Base-by-base conservation (phyloP, 345 rosid genomes). In the Bruguiera parviflora region DNA sequence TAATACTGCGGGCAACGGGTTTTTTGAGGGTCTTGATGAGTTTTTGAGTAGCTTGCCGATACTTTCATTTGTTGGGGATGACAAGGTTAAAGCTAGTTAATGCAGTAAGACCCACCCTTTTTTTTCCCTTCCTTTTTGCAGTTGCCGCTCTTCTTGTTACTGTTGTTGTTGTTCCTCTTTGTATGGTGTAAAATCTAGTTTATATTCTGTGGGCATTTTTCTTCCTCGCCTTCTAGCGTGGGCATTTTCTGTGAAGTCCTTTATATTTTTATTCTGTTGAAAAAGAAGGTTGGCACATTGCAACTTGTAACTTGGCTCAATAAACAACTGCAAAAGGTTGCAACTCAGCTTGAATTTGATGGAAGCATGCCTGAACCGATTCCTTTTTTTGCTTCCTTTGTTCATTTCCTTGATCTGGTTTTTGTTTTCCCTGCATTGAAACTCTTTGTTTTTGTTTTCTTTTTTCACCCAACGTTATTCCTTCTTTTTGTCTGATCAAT, bases 1-100 rank as follows among this genome's bases (percentile, higher is more conserved):
- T 13, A 43, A 43, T 43, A 43, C 13, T 22, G 96, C 88, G 78
- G 97, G 97, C 64, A 91, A 85, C 61, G 87, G 78, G 65, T 92
- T 95, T 76, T 92, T 95, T 55, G 94, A 95, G 73, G 99, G 97
- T 28, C 99, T 95, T 81, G 99, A 95, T 70, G 97, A 92, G 73
- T 95, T 92, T 79, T 83, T 95, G 71, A 90, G 86, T 81, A 92
- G 91, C 81, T 80, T 95, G 84, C 99, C 99, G 0, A 88, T 95
- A 76, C 92, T 95, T 60, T 86, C 91, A 31, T 92, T 80, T 59
- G 96, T 86, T 63, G 88, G 82, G 33, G 89, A 92, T 77, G 96
- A 90, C 64, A 90, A 88, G 73, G 92, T 88, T 75, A 92, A 90
- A 84, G 89, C 91, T 58, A 70, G 81, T 75, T 85, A 86, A 84